phyloP scores from a whole-genome alignment of 1,139 yeast genomes.

The Pichia norvegensis region DNA sequence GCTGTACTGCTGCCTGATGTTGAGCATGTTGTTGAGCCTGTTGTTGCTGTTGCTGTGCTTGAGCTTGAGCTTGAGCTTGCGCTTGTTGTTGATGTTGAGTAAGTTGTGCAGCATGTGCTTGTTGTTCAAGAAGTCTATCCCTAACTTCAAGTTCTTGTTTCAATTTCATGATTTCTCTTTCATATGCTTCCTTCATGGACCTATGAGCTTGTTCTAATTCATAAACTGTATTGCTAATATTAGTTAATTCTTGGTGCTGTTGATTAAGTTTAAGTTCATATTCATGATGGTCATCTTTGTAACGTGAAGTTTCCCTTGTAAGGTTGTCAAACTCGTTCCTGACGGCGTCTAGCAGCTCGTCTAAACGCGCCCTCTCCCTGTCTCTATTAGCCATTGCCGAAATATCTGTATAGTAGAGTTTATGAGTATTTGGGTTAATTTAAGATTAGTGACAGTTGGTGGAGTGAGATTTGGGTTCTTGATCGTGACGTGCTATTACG shows the following conservation, averaged over 20 bases:
- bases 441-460: background rate
- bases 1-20: constrained; percentile 15
- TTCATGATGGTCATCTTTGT: constrained; percentile 88
- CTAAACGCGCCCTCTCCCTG: constrained; percentile 32
- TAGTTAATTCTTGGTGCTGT: constrained; percentile 91
- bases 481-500: too few relatives aligned
- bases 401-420: background rate
- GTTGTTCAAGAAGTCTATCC: constrained; percentile 44
- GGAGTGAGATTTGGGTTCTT: too few relatives aligned
- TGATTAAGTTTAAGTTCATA: constrained; percentile 85
- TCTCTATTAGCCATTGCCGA: background rate
- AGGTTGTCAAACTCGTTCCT: constrained; percentile 87
- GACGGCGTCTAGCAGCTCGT: constrained; percentile 83
- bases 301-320: constrained; percentile 77
- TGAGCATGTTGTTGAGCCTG: constrained; percentile 17
- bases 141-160: constrained; percentile 79
- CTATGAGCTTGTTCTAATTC: constrained; percentile 93
- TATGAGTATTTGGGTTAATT: background rate
- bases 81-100: constrained; percentile 24
- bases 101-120: constrained; percentile 17
- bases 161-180: constrained; percentile 80
- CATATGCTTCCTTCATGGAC: constrained; percentile 92
- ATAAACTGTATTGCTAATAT: constrained; percentile 86
- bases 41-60: constrained; percentile 19
- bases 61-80: constrained; percentile 11